Evolutionary conservation across 2,329 filamentous ascomycete genomes (phyloP).

Genomic region (Thelonectria blattea): DNA sequence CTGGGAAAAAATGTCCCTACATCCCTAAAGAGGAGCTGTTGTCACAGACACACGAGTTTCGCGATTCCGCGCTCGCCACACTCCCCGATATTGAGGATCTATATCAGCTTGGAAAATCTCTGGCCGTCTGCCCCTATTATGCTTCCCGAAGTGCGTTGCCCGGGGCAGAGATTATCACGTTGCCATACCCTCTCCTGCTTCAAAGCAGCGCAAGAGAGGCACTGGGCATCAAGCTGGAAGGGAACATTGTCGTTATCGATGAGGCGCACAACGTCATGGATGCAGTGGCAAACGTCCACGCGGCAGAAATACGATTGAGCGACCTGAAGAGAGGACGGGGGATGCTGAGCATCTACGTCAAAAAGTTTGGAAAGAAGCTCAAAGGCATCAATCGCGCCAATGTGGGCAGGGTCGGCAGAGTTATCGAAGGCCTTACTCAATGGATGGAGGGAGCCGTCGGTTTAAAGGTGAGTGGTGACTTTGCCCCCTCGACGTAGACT

Average conservation of each 20-base stretch:
- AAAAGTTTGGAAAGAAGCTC: slow-evolving; percentile 84
- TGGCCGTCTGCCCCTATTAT: slow-evolving; percentile 93
- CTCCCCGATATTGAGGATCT: slow-evolving; percentile 95
- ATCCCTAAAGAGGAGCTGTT: slow-evolving; percentile 80
- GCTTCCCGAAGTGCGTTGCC: slow-evolving; percentile 86
- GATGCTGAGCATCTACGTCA: slow-evolving; percentile 82
- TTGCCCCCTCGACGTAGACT: background rate
- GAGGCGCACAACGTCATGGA: slow-evolving; percentile 99
- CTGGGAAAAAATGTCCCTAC: slow-evolving; percentile 70
- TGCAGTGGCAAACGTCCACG: slow-evolving; percentile 86
- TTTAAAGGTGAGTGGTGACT: slow-evolving; percentile 49
- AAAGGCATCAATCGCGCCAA: slow-evolving; percentile 93
- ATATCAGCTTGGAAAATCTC: slow-evolving; percentile 74
- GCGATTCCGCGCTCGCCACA: slow-evolving; percentile 82
- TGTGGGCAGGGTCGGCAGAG: slow-evolving; percentile 82
- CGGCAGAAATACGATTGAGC: slow-evolving; percentile 73
- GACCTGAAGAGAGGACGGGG: slow-evolving; percentile 76
- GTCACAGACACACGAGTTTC: slow-evolving; percentile 75
- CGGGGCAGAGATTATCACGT: slow-evolving; percentile 84
- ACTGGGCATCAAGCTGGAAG: slow-evolving; percentile 82
- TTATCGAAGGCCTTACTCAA: slow-evolving; percentile 77
- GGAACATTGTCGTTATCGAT: slow-evolving; percentile 92
- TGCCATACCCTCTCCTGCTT: slow-evolving; percentile 89
- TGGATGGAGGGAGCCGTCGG: slow-evolving; percentile 66
- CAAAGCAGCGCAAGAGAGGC: slow-evolving; percentile 89